Base-by-base conservation (phyloP, 352 stramenopile species). In the Pythium rishiriense region DNA sequence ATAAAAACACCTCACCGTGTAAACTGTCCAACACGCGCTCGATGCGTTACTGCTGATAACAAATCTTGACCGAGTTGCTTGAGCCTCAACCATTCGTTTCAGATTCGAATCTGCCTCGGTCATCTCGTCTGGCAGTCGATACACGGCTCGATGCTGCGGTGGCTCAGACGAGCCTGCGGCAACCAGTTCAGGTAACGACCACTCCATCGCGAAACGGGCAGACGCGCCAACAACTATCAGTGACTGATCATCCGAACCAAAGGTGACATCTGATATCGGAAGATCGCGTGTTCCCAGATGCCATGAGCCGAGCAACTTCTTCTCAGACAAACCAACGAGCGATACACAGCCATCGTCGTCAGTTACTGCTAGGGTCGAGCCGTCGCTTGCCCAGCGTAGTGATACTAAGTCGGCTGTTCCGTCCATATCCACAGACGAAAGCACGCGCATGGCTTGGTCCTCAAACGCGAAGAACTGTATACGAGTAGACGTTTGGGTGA, bases 401-500 rank as follows among this genome's bases (percentile, higher is more conserved):
- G 35, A 25, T 3, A 22, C 10, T 12, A 61, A 12, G 19, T 51
- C 26, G 1, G 29, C 28, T 5, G 31, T 12, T 0, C 52, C 15
- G 1, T 37, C 17, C 19, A 70, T n/a, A 35, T 70, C 63, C 7
- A 70, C 39, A 1, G 57, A 64, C 14, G 57, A 64, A 31, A 59
- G 33, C 21, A 72, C 43, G n/a, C 26, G 51, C 6, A 67, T 54
- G 0, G 24, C 57, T 12, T 72, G 22, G 24, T 67, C 49, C 39
- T 72, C 52, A 29, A 67, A 58, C 0, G 64, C 21, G 17, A 72
- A 62, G 26, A 72, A 64, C 47, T 72, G 64, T 35, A 72, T 22
- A 10, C 58, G 52, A 33, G 21, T 33, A 2, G 41, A 11, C n/a
- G 41, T 7, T 9, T 60, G 8, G 2, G 26, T 24, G 19, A 24